Base-by-base conservation (phyloP, 768 basidiomycete genomes). In the Tylopilus subfusipes region DNA sequence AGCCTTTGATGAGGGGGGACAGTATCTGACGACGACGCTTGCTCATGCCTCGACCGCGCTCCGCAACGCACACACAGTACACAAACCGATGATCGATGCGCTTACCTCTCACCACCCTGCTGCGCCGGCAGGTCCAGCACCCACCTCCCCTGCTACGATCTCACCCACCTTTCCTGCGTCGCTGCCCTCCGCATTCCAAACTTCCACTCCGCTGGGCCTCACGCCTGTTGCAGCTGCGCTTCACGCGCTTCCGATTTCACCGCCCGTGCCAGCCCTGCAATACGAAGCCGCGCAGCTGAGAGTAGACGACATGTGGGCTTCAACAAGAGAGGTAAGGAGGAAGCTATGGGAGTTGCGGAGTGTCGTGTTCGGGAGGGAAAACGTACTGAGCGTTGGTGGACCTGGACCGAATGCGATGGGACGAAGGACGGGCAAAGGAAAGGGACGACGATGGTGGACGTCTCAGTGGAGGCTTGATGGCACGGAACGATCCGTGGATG, bases 261-360 rank as follows among this genome's bases (percentile, higher is more conserved):
- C 67, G 0, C 58, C 68, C 13, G 67, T 72, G 4, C 68, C 62
- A 5, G 69, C 84, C 5, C 79, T 90, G 21, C 75, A 79, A 48
- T 91, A 91, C 66, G 88, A 89, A 65, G 77, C 82, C 8, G 83
- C 82, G 45, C 87, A 89, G 63, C 83, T 90, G 68, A 75, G 74
- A 52, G 76, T 85, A 14, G 75, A 77, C 24, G 82, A 85, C 29
- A 77, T 90, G 38, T 88, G 86, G 86, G 79, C 81, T 51, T 78
- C 79, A 40, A 85, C 84, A 2, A 76, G 74, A 34, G 78, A 81
- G 19, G 78, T 82, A 19, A 77, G 88, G 22, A 78, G 76, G 50
- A 82, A 86, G 55, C 82, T 88, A 14, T 75, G 88, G 62, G 80
- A 73, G 48, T 63, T 89, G 60, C 81, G 88, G 36, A 82, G 84